These are phyloP conservation scores for Dentiscutata heterogama DNA, from an alignment of 371 early-diverging fungal species.

Conservation along the genomic window DNA sequence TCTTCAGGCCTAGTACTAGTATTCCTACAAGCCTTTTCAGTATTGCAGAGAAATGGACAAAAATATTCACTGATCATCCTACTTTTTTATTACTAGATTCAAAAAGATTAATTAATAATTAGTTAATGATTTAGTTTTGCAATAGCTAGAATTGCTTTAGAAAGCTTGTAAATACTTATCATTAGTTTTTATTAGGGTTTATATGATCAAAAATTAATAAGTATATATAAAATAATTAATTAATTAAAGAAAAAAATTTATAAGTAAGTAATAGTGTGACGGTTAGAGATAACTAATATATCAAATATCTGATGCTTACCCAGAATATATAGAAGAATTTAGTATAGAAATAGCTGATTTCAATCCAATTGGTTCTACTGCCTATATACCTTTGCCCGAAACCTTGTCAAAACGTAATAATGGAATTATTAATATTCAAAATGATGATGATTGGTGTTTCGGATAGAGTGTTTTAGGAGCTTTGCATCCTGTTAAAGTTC, in stretches of 20 bases:
- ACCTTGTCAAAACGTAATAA: constrained; percentile 39
- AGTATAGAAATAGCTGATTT: constrained; percentile 37
- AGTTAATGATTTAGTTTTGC: constrained; percentile 25
- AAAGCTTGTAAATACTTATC: no score
- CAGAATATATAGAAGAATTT: constrained; percentile 40
- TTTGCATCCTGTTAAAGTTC: constrained; percentile 33
- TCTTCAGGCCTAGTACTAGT: not conserved
- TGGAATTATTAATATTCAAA: constrained; percentile 43
- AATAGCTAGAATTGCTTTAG: no score
- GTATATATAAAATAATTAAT: no score
- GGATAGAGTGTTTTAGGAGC: constrained; percentile 29
- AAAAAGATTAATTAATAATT: not conserved
- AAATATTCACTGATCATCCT: constrained; percentile 24
- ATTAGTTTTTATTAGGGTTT: no score
- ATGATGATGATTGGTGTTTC: constrained; percentile 41
- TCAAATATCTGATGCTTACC: constrained; percentile 33
- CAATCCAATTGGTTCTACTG: constrained; percentile 23
- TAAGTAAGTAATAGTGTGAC: constrained; percentile 22
- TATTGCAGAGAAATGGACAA: not conserved
- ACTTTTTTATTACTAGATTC: constrained; percentile 3
- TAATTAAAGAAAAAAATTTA: no score
- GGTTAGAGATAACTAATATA: constrained; percentile 28
- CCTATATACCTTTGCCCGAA: constrained; percentile 8
- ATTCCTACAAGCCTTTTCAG: not conserved
- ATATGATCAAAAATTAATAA: no score